phyloP scores from a whole-genome alignment of 202 grass and related monocot species.

The Carex sylvatica region DNA sequence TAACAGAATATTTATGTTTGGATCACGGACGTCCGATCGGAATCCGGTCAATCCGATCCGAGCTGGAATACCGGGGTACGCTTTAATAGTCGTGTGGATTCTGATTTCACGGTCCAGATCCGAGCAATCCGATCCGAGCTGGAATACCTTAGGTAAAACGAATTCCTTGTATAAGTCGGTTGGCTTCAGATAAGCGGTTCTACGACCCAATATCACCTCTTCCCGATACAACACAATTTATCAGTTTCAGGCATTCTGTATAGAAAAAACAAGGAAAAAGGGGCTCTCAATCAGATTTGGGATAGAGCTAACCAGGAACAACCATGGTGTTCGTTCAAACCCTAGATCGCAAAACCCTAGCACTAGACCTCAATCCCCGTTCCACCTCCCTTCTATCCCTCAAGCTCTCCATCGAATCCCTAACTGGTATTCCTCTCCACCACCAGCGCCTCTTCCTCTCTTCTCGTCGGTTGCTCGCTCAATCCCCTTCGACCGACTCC shows the following conservation, averaged over 20 bases:
- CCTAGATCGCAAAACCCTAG: slow-evolving; percentile 44
- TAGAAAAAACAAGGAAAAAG: neutral
- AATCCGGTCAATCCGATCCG: no score
- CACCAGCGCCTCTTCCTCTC: slow-evolving; percentile 30
- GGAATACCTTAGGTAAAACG: no score
- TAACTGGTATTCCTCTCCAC: slow-evolving; percentile 27
- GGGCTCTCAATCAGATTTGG: neutral
- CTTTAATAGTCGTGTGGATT: no score
- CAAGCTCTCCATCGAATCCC: slow-evolving; percentile 26
- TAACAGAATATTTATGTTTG: no score
- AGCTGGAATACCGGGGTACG: no score
- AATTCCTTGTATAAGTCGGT: neutral
- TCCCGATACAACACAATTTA: neutral
- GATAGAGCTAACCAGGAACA: neutral
- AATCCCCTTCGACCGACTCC: slow-evolving; percentile 9
- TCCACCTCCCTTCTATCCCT: slow-evolving; percentile 34
- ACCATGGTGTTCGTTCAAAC: slow-evolving; percentile 49
- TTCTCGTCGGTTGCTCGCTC: slow-evolving; percentile 36
- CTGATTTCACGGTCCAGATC: neutral
- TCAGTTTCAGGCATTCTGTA: neutral
- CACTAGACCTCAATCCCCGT: slow-evolving; percentile 35
- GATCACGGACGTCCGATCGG: no score
- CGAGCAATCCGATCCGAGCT: neutral
- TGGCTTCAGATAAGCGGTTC: neutral
- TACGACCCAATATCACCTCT: neutral